Conservation (phyloP, 2,329 filamentous ascomycete species). For the Tricladium varicosporioides region DNA sequence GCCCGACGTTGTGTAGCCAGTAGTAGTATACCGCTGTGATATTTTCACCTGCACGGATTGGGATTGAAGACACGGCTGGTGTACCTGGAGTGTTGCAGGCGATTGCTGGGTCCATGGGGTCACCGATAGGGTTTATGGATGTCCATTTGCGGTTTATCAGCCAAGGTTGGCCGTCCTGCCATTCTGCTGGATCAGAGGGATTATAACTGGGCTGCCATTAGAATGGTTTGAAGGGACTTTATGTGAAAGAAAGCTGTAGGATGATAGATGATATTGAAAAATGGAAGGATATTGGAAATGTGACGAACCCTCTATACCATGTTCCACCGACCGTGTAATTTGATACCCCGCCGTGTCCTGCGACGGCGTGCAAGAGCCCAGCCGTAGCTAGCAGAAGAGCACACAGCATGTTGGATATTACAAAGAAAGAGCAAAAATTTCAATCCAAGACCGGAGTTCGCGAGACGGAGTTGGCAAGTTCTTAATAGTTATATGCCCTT, state of each 20-base stretch:
- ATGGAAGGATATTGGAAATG: too few relatives aligned
- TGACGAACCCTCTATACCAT: slow-evolving; percentile 18
- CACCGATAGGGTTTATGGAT: slow-evolving; percentile 18
- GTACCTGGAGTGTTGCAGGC: slow-evolving; percentile 17
- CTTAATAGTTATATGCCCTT: too few relatives aligned
- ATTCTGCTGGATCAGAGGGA: slow-evolving; percentile 5
- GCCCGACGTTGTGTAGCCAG: slow-evolving; percentile 19
- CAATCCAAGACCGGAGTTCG: neutral
- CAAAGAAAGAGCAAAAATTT: neutral
- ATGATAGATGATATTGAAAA: neutral
- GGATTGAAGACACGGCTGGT: slow-evolving; percentile 16
- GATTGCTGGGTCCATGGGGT: slow-evolving; percentile 9
- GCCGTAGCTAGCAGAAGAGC: neutral
- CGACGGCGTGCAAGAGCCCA: neutral
- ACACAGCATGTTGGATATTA: neutral
- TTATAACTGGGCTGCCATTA: slow-evolving; percentile 6
- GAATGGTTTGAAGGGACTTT: neutral
- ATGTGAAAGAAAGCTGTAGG: neutral
- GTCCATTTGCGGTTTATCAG: slow-evolving; percentile 18
- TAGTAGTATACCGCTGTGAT: slow-evolving; percentile 22
- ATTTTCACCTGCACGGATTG: slow-evolving; percentile 19
- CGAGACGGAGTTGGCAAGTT: neutral
- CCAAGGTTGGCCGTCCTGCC: slow-evolving; percentile 16
- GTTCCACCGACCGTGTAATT: slow-evolving; percentile 18
- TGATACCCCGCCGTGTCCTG: slow-evolving; percentile 18